Percentiles rank a stretch among this genome's conserved stretches.
phyloP scores from a whole-genome alignment of 1,284 basidiomycete species.

The Phaffia rhodozyma region DNA sequence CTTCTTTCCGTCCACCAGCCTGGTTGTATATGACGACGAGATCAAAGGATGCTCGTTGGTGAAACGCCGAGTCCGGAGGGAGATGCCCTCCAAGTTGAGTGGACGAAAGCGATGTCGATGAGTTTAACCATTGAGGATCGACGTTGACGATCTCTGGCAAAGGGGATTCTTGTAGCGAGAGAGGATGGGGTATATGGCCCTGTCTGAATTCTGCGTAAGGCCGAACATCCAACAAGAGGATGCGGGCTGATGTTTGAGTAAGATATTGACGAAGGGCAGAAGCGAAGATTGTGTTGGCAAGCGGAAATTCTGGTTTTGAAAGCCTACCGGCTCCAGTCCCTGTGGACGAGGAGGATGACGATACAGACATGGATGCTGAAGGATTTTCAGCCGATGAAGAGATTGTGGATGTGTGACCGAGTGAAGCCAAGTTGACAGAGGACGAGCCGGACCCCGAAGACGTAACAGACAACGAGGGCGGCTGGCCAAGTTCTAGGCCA shows the following conservation, averaged over 20 bases:
- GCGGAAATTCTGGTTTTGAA: conserved; percentile 11
- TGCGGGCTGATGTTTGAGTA: neutral
- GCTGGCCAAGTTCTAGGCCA: no score
- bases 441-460: neutral
- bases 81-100: neutral
- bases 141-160: neutral
- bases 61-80: neutral
- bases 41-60: conserved; percentile 46
- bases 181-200: conserved; percentile 23
- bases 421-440: neutral
- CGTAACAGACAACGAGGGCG: no score
- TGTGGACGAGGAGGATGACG: neutral
- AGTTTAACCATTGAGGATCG: neutral
- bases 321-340: neutral
- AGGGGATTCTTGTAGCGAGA: conserved; percentile 44
- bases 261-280: conserved; percentile 5
- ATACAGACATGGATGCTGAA: neutral
- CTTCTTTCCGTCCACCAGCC: conserved; percentile 43
- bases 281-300: conserved; percentile 13
- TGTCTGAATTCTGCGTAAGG: neutral
- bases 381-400: neutral
- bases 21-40: conserved; percentile 80
- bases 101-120: neutral
- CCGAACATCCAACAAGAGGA: conserved; percentile 14
- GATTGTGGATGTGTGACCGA: neutral